A percentile compares a stretch with the other conserved stretches of the same genome.
Evolutionary conservation across 164 flowering plant genomes (phyloP).

Genomic region (Hamamelis virginiana): DNA sequence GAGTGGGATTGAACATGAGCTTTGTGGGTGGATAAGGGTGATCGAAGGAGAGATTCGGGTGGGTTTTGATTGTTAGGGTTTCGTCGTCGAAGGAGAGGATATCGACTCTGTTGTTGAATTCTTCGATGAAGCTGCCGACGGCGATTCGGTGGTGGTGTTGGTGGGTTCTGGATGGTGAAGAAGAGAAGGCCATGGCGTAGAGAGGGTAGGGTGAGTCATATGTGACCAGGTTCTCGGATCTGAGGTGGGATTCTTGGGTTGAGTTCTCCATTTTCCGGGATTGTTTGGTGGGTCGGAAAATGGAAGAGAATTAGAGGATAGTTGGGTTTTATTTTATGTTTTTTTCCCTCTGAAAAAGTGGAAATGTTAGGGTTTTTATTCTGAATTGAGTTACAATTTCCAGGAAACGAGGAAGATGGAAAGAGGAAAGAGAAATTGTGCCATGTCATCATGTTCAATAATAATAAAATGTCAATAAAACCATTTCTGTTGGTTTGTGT

Average conservation of each 20-base stretch:
- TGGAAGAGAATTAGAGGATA: neutral
- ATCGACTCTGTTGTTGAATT: conserved; percentile 67
- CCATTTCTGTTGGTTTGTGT: no score
- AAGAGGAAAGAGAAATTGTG: no score
- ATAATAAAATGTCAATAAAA: no score
- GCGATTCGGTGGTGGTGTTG: conserved; percentile 44
- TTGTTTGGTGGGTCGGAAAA: conserved; percentile 1
- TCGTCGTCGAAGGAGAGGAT: conserved; percentile 64
- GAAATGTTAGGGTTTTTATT: neutral
- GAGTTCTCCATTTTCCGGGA: conserved; percentile 47
- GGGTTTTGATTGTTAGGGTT: conserved; percentile 34
- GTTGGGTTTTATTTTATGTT: neutral
- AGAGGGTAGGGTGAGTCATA: conserved; percentile 75
- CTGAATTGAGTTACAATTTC: neutral
- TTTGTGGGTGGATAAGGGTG: conserved; percentile 91
- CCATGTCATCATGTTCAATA: no score
- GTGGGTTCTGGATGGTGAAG: conserved; percentile 19
- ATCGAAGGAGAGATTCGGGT: conserved; percentile 58
- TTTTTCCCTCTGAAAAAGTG: neutral
- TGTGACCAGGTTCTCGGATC: conserved; percentile 41
- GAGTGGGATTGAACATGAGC: conserved; percentile 63
- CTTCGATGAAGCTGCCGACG: conserved; percentile 78
- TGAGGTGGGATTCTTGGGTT: conserved; percentile 42
- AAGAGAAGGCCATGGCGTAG: conserved; percentile 71
- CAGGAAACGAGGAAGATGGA: neutral